Evolutionary conservation across 2,329 filamentous ascomycete species (phyloP), one percentile per base, ranked within the genome.

Genomic region (Phaeomoniella chlamydospora): DNA sequence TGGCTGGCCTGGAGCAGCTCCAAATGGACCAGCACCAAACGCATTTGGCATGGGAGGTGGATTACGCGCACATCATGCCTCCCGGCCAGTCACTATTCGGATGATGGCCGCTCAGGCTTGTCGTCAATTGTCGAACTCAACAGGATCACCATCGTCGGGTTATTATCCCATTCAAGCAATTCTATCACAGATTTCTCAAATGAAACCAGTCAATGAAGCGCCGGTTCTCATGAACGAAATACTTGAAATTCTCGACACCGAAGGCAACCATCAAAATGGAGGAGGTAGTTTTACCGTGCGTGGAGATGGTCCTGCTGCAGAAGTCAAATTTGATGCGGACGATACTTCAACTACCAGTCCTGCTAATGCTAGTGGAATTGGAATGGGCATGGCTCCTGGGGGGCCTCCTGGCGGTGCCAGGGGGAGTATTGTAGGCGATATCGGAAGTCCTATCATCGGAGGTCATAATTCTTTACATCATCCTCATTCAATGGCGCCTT

Each of bases 211-310:
- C n/a, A 66, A 66, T 37, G 71, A 78, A 39, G 57, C 67, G 16
- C 52, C 62, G 47, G 74, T 64, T 55, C 65, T 44, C 55, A 74
- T 64, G 50, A 68, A 66, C 16, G 87, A 94, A 49, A 68, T 96
- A 47, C 67, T 88, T 29, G 76, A 82, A 39, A 79, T 92, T 39
- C 90, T 83, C 54, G 88, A 96, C 49, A 94, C 88, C 1, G 84
- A 94, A 53, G 90, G 90, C 39, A 92, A 80, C 48, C 54, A 64
- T 2, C 74, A 78, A 40, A 96, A 96, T 49, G 90, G 90, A 32
- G 88, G 88, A 31, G 90, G 90, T n/a, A 79, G 72, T 16, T 92
- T 98, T 50, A 75, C 81, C 19, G 68, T 81, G 43, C 71, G 69
- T 41, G 65, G 68, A 29, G 70, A 74, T 13, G 22, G 38, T 18